Conservation (phyloP, 2,329 filamentous ascomycete genomes). For the Colletotrichum lentis region DNA sequence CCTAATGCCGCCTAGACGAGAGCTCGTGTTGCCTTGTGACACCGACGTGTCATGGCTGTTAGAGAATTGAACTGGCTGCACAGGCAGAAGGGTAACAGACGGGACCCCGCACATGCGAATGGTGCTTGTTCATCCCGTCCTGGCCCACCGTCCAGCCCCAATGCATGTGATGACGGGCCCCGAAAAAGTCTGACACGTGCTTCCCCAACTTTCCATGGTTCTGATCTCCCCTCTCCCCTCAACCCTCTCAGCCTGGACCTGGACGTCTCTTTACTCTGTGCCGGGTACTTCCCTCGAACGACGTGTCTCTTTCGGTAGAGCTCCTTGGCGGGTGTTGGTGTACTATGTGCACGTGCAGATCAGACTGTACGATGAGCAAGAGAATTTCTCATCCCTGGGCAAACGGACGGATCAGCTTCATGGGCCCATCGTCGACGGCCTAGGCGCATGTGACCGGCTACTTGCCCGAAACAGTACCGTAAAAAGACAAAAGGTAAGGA, state of each 20-base stretch:
- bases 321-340: background rate
- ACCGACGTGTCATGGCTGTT: background rate
- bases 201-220: slow-evolving; percentile 27
- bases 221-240: slow-evolving; percentile 21
- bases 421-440: background rate
- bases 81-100: rapidly evolving
- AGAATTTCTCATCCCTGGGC: slow-evolving; percentile 2
- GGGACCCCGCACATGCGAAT: slow-evolving; percentile 20
- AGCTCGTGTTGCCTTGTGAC: slow-evolving; percentile 24
- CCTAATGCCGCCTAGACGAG: slow-evolving; percentile 35
- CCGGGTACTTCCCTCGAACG: background rate
- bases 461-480: background rate
- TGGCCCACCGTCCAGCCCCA: background rate
- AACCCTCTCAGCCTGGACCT: background rate
- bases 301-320: background rate
- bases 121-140: slow-evolving; percentile 34
- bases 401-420: slow-evolving; percentile 2
- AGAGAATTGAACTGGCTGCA: background rate
- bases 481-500: background rate
- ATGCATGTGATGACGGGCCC: slow-evolving; percentile 38
- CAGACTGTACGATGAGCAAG: background rate
- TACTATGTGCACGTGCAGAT: no score
- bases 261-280: background rate
- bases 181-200: slow-evolving; percentile 38
- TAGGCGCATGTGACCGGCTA: background rate